These are phyloP conservation scores for Fomitopsis pulvina DNA, from an alignment of 768 basidiomycete genomes.

Conservation along the genomic window DNA sequence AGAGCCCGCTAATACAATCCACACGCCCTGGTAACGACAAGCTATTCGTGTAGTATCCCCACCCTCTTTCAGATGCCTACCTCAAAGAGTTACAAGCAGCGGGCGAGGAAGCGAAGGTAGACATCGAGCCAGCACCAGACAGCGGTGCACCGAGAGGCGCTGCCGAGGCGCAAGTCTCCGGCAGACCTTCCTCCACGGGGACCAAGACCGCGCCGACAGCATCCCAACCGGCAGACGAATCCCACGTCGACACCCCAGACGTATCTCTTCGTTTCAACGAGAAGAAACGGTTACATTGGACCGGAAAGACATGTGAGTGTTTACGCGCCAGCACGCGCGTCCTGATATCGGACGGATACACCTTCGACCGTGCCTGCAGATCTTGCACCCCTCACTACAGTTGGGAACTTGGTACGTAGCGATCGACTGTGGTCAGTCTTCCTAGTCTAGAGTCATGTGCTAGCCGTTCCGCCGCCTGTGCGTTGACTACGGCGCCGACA, in stretches of 20 bases:
- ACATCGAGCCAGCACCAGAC: not conserved
- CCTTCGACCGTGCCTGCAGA: conserved; percentile 33
- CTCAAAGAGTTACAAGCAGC: conserved; percentile 41
- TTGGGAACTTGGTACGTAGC: conserved; percentile 78
- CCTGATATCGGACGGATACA: no score
- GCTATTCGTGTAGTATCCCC: conserved; percentile 44
- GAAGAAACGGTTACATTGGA: conserved; percentile 85
- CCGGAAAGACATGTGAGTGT: conserved; percentile 76
- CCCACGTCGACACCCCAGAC: conserved; percentile 56
- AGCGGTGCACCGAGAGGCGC: no score
- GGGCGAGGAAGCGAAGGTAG: conserved; percentile 11
- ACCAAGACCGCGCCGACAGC: conserved; percentile 3
- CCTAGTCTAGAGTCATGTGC: not conserved
- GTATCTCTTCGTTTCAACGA: conserved; percentile 66
- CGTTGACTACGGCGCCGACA: conserved; percentile 81
- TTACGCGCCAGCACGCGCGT: no score
- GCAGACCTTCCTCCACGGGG: no score
- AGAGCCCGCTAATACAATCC: no score
- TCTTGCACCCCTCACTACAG: conserved; percentile 84
- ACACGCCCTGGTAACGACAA: not conserved
- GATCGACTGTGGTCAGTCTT: not conserved
- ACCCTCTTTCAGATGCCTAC: conserved; percentile 58
- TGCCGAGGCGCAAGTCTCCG: no score
- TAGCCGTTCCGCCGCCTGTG: conserved; percentile 93
- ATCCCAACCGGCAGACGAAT: conserved; percentile 6